Conservation (phyloP, 768 basidiomycete species). For the Mycena rosella region DNA sequence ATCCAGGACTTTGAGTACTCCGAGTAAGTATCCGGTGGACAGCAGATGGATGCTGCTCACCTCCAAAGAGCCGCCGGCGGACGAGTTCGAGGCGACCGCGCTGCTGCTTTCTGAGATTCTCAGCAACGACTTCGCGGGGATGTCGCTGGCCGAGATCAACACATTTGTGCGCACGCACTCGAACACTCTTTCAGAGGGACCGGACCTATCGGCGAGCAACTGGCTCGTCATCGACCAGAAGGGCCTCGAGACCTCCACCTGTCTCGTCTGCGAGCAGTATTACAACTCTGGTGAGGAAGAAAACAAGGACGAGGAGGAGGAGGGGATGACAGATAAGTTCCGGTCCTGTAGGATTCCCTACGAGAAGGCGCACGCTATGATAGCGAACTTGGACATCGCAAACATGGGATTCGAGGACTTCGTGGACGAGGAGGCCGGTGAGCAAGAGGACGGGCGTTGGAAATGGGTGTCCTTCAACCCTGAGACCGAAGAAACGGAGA, state of each 20-base stretch:
- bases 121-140: constrained; percentile 18
- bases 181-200: background rate
- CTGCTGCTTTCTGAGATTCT: too few relatives aligned
- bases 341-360: constrained; percentile 1
- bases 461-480: background rate
- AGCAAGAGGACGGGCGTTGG: constrained; percentile 25
- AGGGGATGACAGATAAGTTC: constrained; percentile 10
- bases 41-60: background rate
- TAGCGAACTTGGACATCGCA: constrained; percentile 16
- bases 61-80: background rate
- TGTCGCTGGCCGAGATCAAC: constrained; percentile 8
- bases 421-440: constrained; percentile 21
- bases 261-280: constrained; percentile 24
- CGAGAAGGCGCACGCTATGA: constrained; percentile 18
- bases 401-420: constrained; percentile 30
- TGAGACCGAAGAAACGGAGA: too few relatives aligned
- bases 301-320: background rate
- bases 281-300: background rate
- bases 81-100: too few relatives aligned
- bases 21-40: background rate
- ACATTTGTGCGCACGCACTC: constrained; percentile 19
- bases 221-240: constrained; percentile 31
- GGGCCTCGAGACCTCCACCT: constrained; percentile 30
- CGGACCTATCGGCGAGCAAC: background rate
- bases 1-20: constrained; percentile 25